Evolutionary conservation across 78 protist species (phyloP).

Genomic region (Dictyostelium capitatum): DNA sequence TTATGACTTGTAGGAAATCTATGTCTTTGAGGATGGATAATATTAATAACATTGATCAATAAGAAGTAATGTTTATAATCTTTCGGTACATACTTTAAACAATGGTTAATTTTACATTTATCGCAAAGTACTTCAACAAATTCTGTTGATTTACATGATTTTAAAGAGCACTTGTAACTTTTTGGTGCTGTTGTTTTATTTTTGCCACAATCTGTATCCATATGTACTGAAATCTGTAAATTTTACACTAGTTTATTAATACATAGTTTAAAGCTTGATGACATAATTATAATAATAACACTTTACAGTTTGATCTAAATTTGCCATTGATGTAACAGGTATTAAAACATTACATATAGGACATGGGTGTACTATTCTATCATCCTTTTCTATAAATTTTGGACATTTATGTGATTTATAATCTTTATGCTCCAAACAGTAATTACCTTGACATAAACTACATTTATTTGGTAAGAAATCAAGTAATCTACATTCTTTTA

Average conservation of each 20-base stretch:
- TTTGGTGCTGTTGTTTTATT: constrained; percentile 12
- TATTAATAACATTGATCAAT: no score
- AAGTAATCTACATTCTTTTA: background rate
- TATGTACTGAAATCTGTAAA: background rate
- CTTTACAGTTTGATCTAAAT: background rate
- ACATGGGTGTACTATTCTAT: constrained; percentile 54
- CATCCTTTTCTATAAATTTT: background rate
- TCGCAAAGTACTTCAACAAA: constrained; percentile 52
- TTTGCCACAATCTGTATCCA: background rate
- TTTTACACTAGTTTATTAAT: no score
- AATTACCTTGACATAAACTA: background rate
- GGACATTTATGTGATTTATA: background rate
- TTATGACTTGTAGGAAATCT: constrained; percentile 61
- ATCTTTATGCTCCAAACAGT: background rate
- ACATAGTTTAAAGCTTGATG: no score
- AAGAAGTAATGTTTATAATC: no score
- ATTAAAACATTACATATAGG: constrained; percentile 32
- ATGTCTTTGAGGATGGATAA: no score
- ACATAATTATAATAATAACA: background rate
- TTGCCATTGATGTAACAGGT: background rate
- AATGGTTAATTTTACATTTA: constrained; percentile 52
- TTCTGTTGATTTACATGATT: constrained; percentile 44
- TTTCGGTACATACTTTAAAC: constrained; percentile 21
- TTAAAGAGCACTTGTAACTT: constrained; percentile 17
- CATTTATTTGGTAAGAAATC: constrained; percentile 36